Percentiles rank a stretch among this genome's conserved stretches.
Evolutionary conservation across 495 filamentous ascomycete species (phyloP).

Genomic region (Aspergillus ellipticus): DNA sequence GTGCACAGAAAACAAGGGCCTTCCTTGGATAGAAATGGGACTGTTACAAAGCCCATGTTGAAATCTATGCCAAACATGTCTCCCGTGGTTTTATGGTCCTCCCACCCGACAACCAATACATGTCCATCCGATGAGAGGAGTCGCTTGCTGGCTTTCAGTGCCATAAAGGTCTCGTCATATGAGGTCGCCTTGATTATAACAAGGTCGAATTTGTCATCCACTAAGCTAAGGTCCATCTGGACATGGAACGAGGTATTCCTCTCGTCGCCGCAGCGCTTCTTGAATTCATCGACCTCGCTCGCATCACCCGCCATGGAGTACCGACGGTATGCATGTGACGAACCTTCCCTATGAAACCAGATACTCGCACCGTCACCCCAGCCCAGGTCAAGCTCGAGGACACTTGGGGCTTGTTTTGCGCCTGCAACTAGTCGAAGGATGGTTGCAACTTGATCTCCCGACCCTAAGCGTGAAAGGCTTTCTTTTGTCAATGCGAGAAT

Average conservation of each 20-base stretch:
- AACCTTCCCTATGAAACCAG: conserved; percentile 17
- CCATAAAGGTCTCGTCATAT: not conserved
- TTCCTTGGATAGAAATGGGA: not conserved
- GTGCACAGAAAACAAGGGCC: not conserved
- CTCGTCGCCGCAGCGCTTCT: not conserved
- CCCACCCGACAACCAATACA: not conserved
- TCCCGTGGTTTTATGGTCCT: not conserved
- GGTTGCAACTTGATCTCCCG: not conserved
- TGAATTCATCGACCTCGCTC: not conserved
- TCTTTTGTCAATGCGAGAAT: conserved; percentile 28
- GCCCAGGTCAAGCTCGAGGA: conserved; percentile 25
- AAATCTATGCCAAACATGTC: not conserved
- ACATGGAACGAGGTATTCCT: not conserved
- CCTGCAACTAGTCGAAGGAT: conserved; percentile 27
- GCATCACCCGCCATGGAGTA: conserved; percentile 2
- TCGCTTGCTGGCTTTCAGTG: not conserved
- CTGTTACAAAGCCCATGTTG: not conserved
- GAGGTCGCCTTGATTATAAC: conserved; percentile 3
- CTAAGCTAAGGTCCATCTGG: not conserved
- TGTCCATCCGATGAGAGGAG: not conserved
- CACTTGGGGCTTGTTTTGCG: conserved; percentile 14
- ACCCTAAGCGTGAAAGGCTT: conserved; percentile 17
- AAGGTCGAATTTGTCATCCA: conserved; percentile 4
- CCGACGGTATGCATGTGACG: not conserved
- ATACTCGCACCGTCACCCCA: conserved; percentile 39